Evolutionary conservation across 495 filamentous ascomycete species (phyloP).

Genomic region (Hypoxylon rickii): DNA sequence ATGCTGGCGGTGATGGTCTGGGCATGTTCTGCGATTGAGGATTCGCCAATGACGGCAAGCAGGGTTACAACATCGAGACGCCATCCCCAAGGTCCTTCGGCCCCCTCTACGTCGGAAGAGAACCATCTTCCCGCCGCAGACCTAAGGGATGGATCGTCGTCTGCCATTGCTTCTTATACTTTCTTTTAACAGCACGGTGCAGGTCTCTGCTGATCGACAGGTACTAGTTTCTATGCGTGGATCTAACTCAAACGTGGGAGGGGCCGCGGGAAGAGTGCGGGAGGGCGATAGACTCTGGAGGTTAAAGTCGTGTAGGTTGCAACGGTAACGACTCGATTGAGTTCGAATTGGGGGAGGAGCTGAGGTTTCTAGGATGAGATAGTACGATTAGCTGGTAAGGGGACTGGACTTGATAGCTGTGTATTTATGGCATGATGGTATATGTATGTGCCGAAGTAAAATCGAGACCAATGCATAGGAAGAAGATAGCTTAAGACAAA

Average conservation of each 20-base stretch:
- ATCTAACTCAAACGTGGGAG: too few species aligned
- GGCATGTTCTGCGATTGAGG: conserved; percentile 58
- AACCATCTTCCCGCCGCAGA: conserved; percentile 40
- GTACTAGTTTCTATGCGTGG: too few species aligned
- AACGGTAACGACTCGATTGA: conserved; percentile 9
- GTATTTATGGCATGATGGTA: too few species aligned
- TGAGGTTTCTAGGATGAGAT: neutral
- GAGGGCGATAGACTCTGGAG: conserved; percentile 4
- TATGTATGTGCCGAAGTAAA: too few species aligned
- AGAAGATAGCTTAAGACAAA: neutral
- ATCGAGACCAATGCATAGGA: too few species aligned
- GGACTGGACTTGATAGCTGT: too few species aligned
- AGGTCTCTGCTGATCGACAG: neutral
- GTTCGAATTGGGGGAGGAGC: conserved; percentile 1
- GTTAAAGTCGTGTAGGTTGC: conserved; percentile 1
- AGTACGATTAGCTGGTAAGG: neutral
- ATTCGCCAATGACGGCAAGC: conserved; percentile 67
- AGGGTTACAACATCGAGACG: conserved; percentile 66
- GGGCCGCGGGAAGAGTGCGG: conserved; percentile 3
- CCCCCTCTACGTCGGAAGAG: conserved; percentile 35
- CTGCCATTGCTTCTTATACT: conserved; percentile 22
- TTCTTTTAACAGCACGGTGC: neutral
- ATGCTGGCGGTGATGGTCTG: conserved; percentile 61
- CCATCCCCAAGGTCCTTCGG: conserved; percentile 48
- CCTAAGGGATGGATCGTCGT: conserved; percentile 12